These are phyloP conservation scores for Penicillium coprophilum DNA, from an alignment of 495 filamentous ascomycete species.

Conservation along the genomic window DNA sequence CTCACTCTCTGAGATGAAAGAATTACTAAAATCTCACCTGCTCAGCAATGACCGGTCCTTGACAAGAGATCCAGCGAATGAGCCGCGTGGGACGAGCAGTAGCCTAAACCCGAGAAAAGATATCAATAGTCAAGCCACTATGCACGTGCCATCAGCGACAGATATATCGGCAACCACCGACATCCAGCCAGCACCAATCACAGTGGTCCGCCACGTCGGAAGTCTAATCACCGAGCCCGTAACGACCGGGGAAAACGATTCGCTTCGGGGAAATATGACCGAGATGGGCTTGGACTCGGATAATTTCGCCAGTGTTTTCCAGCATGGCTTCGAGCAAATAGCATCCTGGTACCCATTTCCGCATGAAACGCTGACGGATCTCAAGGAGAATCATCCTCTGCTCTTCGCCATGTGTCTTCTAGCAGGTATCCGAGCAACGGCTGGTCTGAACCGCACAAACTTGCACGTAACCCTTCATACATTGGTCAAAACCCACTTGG, in stretches of 20 bases:
- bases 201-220: conserved; percentile 11
- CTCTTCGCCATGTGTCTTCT: conserved; percentile 12
- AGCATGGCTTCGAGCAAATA: conserved; percentile 12
- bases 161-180: conserved; percentile 1
- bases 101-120: neutral
- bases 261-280: conserved; percentile 6
- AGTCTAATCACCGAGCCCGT: conserved; percentile 14
- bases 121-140: neutral
- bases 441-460: conserved; percentile 4
- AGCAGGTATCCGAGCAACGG: conserved; percentile 10
- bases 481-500: conserved; percentile 12
- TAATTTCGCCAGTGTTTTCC: conserved; percentile 5
- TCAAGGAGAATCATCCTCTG: conserved; percentile 8
- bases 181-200: conserved; percentile 10
- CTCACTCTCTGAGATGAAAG: conserved; percentile 5
- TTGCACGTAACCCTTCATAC: conserved; percentile 6
- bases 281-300: conserved; percentile 11
- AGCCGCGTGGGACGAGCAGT: neutral
- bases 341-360: conserved; percentile 12
- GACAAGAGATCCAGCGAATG: neutral
- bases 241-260: conserved; percentile 6
- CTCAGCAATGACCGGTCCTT: neutral
- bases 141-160: neutral
- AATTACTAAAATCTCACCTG: conserved; percentile 6
- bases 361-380: conserved; percentile 5